Evolutionary conservation across 75 land plant genomes (phyloP).

Genomic region (Azolla pinnata): DNA sequence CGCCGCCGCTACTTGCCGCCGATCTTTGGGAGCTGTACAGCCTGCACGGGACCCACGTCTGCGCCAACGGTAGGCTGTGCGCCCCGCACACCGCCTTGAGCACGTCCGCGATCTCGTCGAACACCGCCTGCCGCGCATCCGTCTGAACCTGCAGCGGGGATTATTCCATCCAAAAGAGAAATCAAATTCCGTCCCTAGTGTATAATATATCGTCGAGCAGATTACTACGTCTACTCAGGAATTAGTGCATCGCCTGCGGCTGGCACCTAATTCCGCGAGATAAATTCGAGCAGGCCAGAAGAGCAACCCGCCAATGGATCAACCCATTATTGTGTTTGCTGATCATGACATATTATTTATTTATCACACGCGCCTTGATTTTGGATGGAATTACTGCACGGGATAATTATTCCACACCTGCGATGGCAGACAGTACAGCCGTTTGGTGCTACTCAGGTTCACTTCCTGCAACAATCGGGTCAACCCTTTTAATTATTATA

Average conservation of each 20-base stretch:
- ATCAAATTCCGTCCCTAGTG: not conserved
- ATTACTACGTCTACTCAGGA: too few species aligned
- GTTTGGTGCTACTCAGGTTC: not conserved
- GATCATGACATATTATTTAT: not conserved
- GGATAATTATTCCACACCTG: not conserved
- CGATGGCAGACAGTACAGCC: not conserved
- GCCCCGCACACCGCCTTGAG: constrained; percentile 40
- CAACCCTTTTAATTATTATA: not conserved
- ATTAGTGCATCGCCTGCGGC: too few species aligned
- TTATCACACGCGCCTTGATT: not conserved
- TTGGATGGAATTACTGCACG: not conserved
- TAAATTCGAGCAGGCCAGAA: not conserved
- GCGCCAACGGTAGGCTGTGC: constrained; percentile 64
- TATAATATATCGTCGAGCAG: not conserved
- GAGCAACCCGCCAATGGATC: not conserved
- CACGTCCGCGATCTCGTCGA: constrained; percentile 51
- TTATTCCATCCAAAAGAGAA: not conserved
- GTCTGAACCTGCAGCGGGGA: constrained; percentile 17
- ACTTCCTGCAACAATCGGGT: constrained; percentile 3
- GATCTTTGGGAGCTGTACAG: not conserved
- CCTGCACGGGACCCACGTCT: constrained; percentile 61
- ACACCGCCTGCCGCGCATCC: constrained; percentile 28
- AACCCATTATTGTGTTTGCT: not conserved
- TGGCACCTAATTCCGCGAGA: not conserved
- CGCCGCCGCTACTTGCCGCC: not conserved